phyloP scores from a whole-genome alignment of 495 filamentous ascomycete species.

The Physcia stellaris region DNA sequence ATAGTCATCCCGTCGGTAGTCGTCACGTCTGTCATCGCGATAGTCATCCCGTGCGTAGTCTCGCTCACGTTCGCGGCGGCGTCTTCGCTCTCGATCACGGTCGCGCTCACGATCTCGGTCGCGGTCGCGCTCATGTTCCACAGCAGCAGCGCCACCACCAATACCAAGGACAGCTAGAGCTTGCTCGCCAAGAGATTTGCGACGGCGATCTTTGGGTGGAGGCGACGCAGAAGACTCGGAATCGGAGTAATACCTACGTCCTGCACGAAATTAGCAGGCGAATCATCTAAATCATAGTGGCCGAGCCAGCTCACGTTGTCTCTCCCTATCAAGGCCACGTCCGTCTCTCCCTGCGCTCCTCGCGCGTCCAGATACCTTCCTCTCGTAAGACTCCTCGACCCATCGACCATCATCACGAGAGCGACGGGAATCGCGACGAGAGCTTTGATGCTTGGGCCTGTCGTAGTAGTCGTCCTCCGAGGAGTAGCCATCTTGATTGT shows the following conservation, averaged over 20 bases:
- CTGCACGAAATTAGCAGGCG: too few relatives aligned
- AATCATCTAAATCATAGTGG: too few relatives aligned
- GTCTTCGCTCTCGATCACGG: constrained; percentile 19
- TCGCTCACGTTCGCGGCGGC: constrained; percentile 16
- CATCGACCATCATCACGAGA: constrained; percentile 5
- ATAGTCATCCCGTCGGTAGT: constrained; percentile 20
- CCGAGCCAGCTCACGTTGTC: too few relatives aligned
- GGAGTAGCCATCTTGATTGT: too few relatives aligned
- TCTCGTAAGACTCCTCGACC: constrained; percentile 11
- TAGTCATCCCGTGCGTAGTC: constrained; percentile 16
- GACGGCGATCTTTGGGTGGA: constrained; percentile 19
- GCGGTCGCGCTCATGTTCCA: constrained; percentile 18
- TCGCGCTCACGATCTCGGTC: constrained; percentile 32
- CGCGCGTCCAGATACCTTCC: constrained; percentile 11
- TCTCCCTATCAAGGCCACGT: constrained; percentile 8
- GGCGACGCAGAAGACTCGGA: constrained; percentile 18
- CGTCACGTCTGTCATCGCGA: constrained; percentile 27
- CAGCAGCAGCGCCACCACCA: constrained; percentile 41
- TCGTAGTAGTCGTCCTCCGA: constrained; percentile 14
- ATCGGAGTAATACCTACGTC: constrained; percentile 16
- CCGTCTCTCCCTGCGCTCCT: constrained; percentile 10
- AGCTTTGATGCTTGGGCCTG: constrained; percentile 3
- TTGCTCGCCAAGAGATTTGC: constrained; percentile 63
- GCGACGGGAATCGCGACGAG: constrained; percentile 4
- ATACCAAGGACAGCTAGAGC: constrained; percentile 55